A percentile compares a stretch with the other conserved stretches of the same genome.
Evolutionary conservation across 176 grass and related monocot genomes (phyloP).

Genomic region (Metroxylon sagu): DNA sequence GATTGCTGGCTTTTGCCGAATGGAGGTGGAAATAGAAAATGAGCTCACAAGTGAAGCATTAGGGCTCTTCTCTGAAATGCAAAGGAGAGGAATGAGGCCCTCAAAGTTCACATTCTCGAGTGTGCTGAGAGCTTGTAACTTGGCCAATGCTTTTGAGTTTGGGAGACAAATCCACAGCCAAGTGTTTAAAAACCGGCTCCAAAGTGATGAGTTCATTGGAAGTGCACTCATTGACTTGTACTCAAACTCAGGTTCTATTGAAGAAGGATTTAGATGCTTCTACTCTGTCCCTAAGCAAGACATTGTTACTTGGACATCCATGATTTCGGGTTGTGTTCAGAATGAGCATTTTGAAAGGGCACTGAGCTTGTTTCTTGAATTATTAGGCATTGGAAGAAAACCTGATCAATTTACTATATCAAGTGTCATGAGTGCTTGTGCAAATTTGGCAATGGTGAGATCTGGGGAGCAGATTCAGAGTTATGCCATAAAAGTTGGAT

Average conservation of each 20-base stretch:
- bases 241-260: slow-evolving; percentile 30
- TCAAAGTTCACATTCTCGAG: slow-evolving; percentile 68
- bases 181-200: slow-evolving; percentile 33
- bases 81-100: slow-evolving; percentile 44
- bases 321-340: slow-evolving; percentile 57
- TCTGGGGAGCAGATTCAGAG: slow-evolving; percentile 56
- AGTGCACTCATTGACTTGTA: slow-evolving; percentile 66
- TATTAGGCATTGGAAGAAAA: slow-evolving; percentile 32
- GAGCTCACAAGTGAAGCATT: slow-evolving; percentile 24
- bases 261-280: slow-evolving; percentile 62
- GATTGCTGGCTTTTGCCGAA: slow-evolving; percentile 44
- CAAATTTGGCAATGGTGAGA: slow-evolving; percentile 50
- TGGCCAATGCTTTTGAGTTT: slow-evolving; percentile 30
- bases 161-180: slow-evolving; percentile 65
- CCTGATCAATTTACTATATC: slow-evolving; percentile 61
- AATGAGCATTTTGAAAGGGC: slow-evolving; percentile 47
- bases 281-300: slow-evolving; percentile 36
- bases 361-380: slow-evolving; percentile 43
- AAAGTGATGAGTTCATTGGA: slow-evolving; percentile 49
- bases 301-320: slow-evolving; percentile 64
- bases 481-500: slow-evolving; percentile 45
- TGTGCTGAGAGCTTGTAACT: slow-evolving; percentile 30
- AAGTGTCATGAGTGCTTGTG: slow-evolving; percentile 55
- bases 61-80: slow-evolving; percentile 42
- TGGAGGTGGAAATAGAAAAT: slow-evolving; percentile 17